A percentile compares a stretch with the other conserved stretches of the same genome.
Conservation (phyloP, 345 rosid genomes). For the Capsella bursapastoris region DNA sequence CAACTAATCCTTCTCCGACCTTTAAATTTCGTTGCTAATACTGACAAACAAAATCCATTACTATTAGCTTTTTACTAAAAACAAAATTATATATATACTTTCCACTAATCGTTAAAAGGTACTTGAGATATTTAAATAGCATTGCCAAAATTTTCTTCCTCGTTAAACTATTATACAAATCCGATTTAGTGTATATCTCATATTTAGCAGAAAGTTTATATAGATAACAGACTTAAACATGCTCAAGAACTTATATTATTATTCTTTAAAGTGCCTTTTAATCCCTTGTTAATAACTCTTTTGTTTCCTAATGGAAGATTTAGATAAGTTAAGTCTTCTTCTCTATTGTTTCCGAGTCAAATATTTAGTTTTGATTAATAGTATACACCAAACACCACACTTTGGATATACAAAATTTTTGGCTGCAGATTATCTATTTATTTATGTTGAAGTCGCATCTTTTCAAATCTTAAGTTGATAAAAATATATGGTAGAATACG, state of each 20-base stretch:
- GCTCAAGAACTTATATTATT: constrained; percentile 17
- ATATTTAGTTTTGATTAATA: constrained; percentile 2
- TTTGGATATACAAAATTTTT: background rate
- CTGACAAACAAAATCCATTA: constrained; percentile 28
- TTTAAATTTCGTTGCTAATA: constrained; percentile 33
- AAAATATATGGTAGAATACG: too few species aligned
- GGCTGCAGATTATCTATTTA: background rate
- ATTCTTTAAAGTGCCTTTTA: background rate
- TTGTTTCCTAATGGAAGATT: constrained; percentile 13
- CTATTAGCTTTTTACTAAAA: background rate
- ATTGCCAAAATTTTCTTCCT: background rate
- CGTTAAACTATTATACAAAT: background rate
- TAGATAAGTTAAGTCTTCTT: constrained; percentile 4
- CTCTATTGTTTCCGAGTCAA: background rate
- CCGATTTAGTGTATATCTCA: background rate
- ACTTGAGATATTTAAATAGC: constrained; percentile 12
- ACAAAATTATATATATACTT: background rate
- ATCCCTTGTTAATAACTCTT: constrained; percentile 4
- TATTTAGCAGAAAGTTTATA: background rate
- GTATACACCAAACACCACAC: background rate
- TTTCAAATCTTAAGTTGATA: too few species aligned
- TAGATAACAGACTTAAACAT: background rate
- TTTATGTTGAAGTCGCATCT: background rate
- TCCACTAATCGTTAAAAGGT: constrained; percentile 24
- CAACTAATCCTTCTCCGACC: constrained; percentile 41